Evolutionary conservation across 1,139 yeast genomes (phyloP), one percentile per base, ranked within the genome.

Genomic region (Nakaseomyces glabratus): DNA sequence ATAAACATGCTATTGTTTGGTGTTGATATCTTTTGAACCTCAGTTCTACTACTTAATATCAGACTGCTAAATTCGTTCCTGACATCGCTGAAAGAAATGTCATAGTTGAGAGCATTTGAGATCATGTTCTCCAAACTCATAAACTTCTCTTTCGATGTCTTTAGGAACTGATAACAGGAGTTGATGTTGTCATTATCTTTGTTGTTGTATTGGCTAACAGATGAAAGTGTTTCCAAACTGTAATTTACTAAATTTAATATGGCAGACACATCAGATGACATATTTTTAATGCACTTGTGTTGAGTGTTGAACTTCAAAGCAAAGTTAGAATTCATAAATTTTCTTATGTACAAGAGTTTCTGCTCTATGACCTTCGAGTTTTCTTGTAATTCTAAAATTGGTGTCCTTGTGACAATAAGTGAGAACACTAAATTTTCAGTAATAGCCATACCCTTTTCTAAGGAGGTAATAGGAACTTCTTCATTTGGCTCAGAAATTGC

Each of bases 381-480:
- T 2, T 39, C 34, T 10, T 59, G 49, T 20, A 73, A 52, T 8
- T 52, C 55, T 4, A 51, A 44, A 32, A 78, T 45, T 4, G 78
- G 72, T 11, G 59, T 57, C 44, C 82, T 66, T 18, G 67, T 64
- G 7, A 68, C 65, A 24, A 72, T 68, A 47, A 72, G 60, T 7
- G 68, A 66, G 48, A 66, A 73, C 6, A 85, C 57, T 35, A 85
- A 58, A 53, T 84, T 80, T 48, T 90, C 97, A 6, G 76, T 65
- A n/a, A 78, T 76, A 2, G 90, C 85, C 47, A 85, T 62, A 28
- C 86, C 94, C 46, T 77, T 79, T 41, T 75, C 81, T 24, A 84
- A 70, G 52, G 82, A 94, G 2, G 71, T 65, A 15, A 69, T 68
- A 2, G 95, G 93, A 14, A 85, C 76, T 49, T 86, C 97, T 9